These are phyloP conservation scores for Penicillium glabrum DNA, from an alignment of 2,329 filamentous ascomycete genomes.

Conservation along the genomic window DNA sequence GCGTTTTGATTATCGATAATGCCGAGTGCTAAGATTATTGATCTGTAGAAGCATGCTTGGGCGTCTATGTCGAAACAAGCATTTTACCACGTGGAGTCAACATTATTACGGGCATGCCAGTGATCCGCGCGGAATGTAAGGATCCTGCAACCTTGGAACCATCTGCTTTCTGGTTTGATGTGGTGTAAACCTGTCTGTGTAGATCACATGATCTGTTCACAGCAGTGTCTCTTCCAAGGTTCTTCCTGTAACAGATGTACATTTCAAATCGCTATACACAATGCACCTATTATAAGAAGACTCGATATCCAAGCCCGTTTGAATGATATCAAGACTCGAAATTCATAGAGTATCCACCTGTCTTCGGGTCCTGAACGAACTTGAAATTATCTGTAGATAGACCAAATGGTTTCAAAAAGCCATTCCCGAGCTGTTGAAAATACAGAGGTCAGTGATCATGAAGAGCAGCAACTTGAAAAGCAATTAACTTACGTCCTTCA, in stretches of 20 bases:
- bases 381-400: slow-evolving; percentile 93
- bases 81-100: neutral
- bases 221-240: neutral
- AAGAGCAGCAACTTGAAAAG: neutral
- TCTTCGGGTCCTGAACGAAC: slow-evolving; percentile 85
- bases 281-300: neutral
- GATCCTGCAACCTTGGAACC: neutral
- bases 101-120: neutral
- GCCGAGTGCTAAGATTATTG: neutral
- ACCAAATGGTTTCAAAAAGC: slow-evolving; percentile 88
- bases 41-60: too few species aligned
- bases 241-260: neutral
- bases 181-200: neutral
- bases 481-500: slow-evolving; percentile 67
- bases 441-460: slow-evolving; percentile 4
- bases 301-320: neutral
- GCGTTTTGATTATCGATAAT: neutral
- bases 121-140: neutral
- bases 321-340: slow-evolving; percentile 52
- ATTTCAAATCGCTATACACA: neutral
- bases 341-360: slow-evolving; percentile 92
- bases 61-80: neutral
- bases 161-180: too few species aligned
- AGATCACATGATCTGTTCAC: neutral
- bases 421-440: slow-evolving; percentile 70